Percentiles rank a stretch among this genome's conserved stretches.
These are phyloP conservation scores for Echria macrotheca DNA, from an alignment of 495 filamentous ascomycete genomes.

Conservation along the genomic window DNA sequence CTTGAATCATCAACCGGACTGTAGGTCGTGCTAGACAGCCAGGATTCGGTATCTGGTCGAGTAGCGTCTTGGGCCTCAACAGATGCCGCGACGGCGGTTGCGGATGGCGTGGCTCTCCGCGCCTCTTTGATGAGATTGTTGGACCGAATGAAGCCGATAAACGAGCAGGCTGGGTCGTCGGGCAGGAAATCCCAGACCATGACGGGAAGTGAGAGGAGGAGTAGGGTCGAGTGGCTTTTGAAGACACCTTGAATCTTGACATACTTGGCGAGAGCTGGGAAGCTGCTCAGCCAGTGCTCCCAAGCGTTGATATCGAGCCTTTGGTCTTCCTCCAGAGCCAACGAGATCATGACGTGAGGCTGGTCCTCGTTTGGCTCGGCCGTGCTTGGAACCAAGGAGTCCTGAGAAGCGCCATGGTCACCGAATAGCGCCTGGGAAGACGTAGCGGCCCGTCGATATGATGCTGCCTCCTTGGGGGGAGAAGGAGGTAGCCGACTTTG, in stretches of 20 bases:
- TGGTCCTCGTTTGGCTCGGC: conserved; percentile 39
- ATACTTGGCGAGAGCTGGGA: conserved; percentile 46
- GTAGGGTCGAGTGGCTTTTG: conserved; percentile 46
- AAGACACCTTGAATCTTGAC: conserved; percentile 50
- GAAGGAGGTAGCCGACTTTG: conserved; percentile 26
- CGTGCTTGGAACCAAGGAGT: conserved; percentile 14
- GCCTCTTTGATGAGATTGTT: conserved; percentile 32
- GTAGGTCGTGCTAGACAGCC: conserved; percentile 24
- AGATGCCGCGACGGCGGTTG: not conserved
- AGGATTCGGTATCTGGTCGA: conserved; percentile 25
- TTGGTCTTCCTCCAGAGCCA: conserved; percentile 49
- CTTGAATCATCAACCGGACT: conserved; percentile 13
- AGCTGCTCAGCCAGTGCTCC: conserved; percentile 41
- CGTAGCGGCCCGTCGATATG: conserved; percentile 8
- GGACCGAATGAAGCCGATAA: conserved; percentile 48
- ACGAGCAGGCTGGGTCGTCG: conserved; percentile 44
- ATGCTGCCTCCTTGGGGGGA: conserved; percentile 26
- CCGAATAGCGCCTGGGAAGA: conserved; percentile 1
- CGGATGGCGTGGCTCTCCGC: not conserved
- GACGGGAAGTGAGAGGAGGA: conserved; percentile 44
- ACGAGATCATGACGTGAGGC: conserved; percentile 48
- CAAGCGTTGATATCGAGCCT: conserved; percentile 41
- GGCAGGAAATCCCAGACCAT: conserved; percentile 51
- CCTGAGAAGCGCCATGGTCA: conserved; percentile 13
- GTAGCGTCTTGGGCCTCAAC: conserved; percentile 1